Conservation (phyloP, 371 early-diverging fungal genomes). For the Smittium culicis region DNA sequence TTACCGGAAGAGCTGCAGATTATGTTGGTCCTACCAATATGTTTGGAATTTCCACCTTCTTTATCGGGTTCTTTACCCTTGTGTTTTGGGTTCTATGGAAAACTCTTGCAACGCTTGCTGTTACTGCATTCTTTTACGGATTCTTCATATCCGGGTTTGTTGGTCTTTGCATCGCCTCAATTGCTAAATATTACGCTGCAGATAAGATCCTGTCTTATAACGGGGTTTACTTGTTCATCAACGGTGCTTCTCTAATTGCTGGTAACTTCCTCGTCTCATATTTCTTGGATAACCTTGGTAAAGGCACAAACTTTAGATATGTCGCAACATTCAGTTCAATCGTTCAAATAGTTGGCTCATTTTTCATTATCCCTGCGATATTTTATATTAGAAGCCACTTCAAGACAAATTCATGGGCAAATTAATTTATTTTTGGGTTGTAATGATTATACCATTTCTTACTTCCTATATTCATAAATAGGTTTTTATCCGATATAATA, state of each 20-base stretch:
- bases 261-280: background rate
- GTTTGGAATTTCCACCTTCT: constrained; percentile 27
- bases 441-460: no score
- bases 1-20: constrained; percentile 33
- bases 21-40: constrained; percentile 33
- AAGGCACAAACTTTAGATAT: background rate
- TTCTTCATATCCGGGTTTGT: constrained; percentile 5
- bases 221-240: background rate
- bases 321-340: constrained; percentile 7
- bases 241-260: background rate
- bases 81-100: constrained; percentile 34
- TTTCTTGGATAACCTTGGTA: background rate
- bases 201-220: background rate
- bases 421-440: no score
- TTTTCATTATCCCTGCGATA: constrained; percentile 1
- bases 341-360: background rate
- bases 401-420: background rate
- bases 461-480: no score
- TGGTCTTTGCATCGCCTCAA: background rate
- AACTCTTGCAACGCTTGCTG: constrained; percentile 16
- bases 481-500: no score
- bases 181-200: background rate
- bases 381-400: background rate
- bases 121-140: constrained; percentile 3
- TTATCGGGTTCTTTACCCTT: constrained; percentile 31